phyloP scores from a whole-genome alignment of 73 alveolate genomes.

The Paramecium sonneborni region DNA sequence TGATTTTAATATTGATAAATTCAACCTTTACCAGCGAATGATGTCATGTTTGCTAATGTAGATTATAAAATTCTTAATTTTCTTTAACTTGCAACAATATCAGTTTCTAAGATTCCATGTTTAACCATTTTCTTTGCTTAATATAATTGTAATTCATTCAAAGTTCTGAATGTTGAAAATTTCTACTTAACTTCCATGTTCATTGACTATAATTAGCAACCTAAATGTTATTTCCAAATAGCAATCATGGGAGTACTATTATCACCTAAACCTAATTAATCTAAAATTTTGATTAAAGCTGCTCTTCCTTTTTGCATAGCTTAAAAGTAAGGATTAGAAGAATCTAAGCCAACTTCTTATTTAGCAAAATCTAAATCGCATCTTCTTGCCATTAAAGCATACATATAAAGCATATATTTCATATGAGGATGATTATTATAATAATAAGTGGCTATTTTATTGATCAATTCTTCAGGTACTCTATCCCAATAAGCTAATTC shows the following conservation, averaged over 20 bases:
- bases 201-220: background rate
- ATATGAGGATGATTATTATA: constrained; percentile 55
- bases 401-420: constrained; percentile 36
- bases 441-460: constrained; percentile 18
- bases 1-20: background rate
- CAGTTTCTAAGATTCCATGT: background rate
- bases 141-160: constrained; percentile 12
- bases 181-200: background rate
- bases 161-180: background rate
- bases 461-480: constrained; percentile 39
- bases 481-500: constrained; percentile 58
- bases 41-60: constrained; percentile 39
- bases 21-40: constrained; percentile 46
- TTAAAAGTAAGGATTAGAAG: constrained; percentile 11
- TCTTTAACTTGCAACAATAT: background rate
- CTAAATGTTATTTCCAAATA: constrained; percentile 47
- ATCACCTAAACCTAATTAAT: constrained; percentile 40
- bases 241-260: constrained; percentile 43
- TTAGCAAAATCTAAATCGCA: constrained; percentile 56
- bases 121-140: constrained; percentile 43
- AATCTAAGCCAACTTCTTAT: constrained; percentile 31
- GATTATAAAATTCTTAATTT: constrained; percentile 4
- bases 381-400: constrained; percentile 54
- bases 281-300: constrained; percentile 36
- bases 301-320: constrained; percentile 31